Evolutionary conservation across 257 asterid genomes (phyloP), one percentile per base, ranked within the genome.

Genomic region (Fraxinus excelsior): DNA sequence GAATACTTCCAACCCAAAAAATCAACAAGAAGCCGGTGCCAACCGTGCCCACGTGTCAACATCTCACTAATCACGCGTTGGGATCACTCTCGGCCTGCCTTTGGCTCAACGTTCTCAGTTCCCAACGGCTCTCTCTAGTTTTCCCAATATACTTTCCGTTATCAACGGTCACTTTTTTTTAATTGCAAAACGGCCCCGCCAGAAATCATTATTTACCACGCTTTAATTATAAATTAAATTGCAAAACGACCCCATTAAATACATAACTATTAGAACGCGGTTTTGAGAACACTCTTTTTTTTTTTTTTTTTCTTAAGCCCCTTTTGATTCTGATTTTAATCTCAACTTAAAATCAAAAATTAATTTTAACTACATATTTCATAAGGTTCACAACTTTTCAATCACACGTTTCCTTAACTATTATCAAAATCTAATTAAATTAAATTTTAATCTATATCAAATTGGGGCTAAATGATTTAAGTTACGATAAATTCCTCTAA

Each of bases 101-200:
- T 32, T 26, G 18, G 2, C n/a, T 0, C 56, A 46, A 13, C 56
- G n/a, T 67, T 29, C 21, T 9, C 11, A 38, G 0, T 38, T 3
- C 46, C 13, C 14, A 40, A 40, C 46, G 46, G 46, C 46, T 40
- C 46, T 40, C 13, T 40, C 14, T 3, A 40, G 46, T 9, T 40
- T 40, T 40, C 46, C 14, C 2, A 0, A 10, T 9, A 9, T 11
- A 40, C 14, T 40, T 40, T 40, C 46, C 72, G 3, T 29, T 67
- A 14, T 67, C 44, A 67, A 67, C 72, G 72, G 72, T 14, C 72
- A 28, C 32, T n/a, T 31, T 67, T 67, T 13, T 46, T 14, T 14
- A 46, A 12, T 46, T 14, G n/a, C 7, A 46, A 46, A 46, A 14
- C 3, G 58, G n/a, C 21, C 58, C 58, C 46, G 16, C 58, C 58